phyloP scores from a whole-genome alignment of 139 green algal species.

The Chlamydomonas asymmetrica region DNA sequence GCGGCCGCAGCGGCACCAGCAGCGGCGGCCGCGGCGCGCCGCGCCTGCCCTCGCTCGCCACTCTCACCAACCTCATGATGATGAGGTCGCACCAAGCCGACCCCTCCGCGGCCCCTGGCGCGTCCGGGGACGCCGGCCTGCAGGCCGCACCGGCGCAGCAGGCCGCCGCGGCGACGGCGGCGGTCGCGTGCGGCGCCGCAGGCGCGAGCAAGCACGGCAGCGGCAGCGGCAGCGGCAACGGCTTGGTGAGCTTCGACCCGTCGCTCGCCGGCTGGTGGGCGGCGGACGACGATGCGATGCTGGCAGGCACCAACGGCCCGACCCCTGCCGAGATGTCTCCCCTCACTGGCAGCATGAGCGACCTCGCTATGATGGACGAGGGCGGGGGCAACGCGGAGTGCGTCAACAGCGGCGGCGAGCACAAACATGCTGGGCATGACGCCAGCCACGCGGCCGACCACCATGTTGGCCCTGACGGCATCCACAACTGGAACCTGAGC shows the following conservation, averaged over 20 bases:
- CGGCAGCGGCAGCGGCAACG: not conserved
- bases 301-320: not conserved
- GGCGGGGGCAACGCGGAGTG: not conserved
- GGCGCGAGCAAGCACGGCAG: not conserved
- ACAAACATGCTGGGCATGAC: too few species aligned
- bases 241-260: not conserved
- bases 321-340: conserved; percentile 24
- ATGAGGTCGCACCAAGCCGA: not conserved
- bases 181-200: not conserved
- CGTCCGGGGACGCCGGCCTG: not conserved
- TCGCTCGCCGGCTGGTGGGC: not conserved
- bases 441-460: too few species aligned
- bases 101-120: not conserved
- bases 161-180: not conserved
- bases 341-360: conserved; percentile 24
- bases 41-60: not conserved
- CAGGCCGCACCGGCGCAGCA: not conserved
- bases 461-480: too few species aligned
- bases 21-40: not conserved
- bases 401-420: not conserved
- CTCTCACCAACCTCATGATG: not conserved
- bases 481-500: too few species aligned
- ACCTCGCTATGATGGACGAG: conserved; percentile 3
- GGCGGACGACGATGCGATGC: not conserved
- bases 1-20: not conserved